Percentiles rank a stretch among this genome's conserved stretches.
Conservation (phyloP, 1,284 basidiomycete genomes). For the Fomitiporia mediterranea region DNA sequence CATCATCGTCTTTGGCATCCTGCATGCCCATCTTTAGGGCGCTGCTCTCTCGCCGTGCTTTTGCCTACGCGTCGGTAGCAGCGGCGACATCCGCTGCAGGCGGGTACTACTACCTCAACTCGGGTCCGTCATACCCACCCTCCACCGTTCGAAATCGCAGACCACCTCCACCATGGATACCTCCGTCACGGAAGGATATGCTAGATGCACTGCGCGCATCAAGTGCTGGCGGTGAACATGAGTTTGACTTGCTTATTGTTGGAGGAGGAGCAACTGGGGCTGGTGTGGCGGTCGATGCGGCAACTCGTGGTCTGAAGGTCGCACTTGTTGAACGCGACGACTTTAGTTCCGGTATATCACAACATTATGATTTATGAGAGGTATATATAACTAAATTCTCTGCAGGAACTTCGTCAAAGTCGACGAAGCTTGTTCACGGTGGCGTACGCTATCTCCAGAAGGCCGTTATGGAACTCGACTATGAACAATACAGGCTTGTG, state of each 20-base stretch:
- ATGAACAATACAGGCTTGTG: conserved; percentile 96
- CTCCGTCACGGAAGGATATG: conserved; percentile 64
- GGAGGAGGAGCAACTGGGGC: conserved; percentile 92
- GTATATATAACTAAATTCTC: neutral
- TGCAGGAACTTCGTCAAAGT: conserved; percentile 91
- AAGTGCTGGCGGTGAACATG: conserved; percentile 35
- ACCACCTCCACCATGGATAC: conserved; percentile 72
- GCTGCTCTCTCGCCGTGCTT: conserved; percentile 49
- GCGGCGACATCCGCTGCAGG: conserved; percentile 48
- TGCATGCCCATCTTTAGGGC: conserved; percentile 1
- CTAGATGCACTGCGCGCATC: conserved; percentile 51
- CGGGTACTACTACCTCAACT: conserved; percentile 69
- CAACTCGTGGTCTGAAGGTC: conserved; percentile 86
- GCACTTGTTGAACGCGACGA: conserved; percentile 94
- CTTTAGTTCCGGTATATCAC: conserved; percentile 70
- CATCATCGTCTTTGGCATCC: neutral
- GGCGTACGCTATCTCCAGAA: conserved; percentile 98
- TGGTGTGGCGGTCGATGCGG: conserved; percentile 92
- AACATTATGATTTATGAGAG: neutral
- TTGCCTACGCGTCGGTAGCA: conserved; percentile 48
- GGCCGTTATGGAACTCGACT: conserved; percentile 93
- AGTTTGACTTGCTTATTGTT: conserved; percentile 81
- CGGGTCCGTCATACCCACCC: conserved; percentile 58
- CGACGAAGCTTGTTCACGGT: conserved; percentile 96
- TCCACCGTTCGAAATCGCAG: conserved; percentile 58